Conservation (phyloP, 495 filamentous ascomycete species). For the Cercophora samala region DNA sequence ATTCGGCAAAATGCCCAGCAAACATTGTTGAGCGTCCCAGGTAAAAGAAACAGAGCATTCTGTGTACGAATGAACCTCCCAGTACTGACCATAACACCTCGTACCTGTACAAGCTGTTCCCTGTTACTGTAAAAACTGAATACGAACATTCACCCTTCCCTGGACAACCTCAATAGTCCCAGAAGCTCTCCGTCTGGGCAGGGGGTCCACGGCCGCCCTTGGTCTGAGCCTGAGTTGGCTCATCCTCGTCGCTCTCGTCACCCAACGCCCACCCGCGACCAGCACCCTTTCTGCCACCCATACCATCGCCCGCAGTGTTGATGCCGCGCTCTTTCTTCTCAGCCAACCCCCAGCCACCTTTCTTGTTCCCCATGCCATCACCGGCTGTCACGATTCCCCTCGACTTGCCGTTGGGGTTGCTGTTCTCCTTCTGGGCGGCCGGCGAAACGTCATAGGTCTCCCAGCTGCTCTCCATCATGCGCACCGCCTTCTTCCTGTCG, state of each 20-base stretch:
- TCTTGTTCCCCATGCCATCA: conserved; percentile 73
- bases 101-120: not conserved
- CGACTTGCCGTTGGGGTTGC: conserved; percentile 33
- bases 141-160: too few species aligned
- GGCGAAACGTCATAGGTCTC: conserved; percentile 60
- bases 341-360: conserved; percentile 40
- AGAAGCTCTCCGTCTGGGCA: conserved; percentile 42
- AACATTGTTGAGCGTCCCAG: not conserved
- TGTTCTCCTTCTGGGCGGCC: conserved; percentile 46
- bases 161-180: too few species aligned
- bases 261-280: conserved; percentile 61
- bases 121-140: too few species aligned
- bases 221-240: conserved; percentile 32
- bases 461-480: conserved; percentile 69
- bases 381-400: conserved; percentile 50
- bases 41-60: not conserved
- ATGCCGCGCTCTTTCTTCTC: conserved; percentile 44
- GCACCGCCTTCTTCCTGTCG: conserved; percentile 57
- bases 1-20: not conserved
- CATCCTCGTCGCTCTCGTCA: conserved; percentile 47
- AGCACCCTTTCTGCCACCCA: conserved; percentile 65
- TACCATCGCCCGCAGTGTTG: conserved; percentile 64
- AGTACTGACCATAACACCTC: not conserved
- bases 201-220: conserved; percentile 30
- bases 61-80: not conserved